These are phyloP conservation scores for Paramecium caudatum DNA, from an alignment of 73 alveolate genomes.

Conservation along the genomic window DNA sequence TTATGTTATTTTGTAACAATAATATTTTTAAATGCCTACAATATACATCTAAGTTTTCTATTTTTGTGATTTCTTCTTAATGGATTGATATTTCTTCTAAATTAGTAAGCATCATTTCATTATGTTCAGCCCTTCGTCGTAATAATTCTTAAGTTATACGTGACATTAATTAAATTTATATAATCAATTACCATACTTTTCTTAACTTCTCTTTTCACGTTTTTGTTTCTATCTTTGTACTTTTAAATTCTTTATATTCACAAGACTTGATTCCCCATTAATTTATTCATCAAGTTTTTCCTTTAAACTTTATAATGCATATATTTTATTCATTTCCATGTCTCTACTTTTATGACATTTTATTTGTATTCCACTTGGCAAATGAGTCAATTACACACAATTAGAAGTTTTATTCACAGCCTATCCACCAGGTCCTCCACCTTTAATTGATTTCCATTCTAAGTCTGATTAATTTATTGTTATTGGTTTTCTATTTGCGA, in stretches of 20 bases:
- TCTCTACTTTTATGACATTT: constrained; percentile 23
- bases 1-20: constrained; percentile 97
- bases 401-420: constrained; percentile 36
- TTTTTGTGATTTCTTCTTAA: constrained; percentile 90
- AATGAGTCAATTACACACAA: constrained; percentile 16
- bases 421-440: constrained; percentile 35
- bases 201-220: constrained; percentile 17
- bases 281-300: constrained; percentile 51
- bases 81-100: constrained; percentile 98
- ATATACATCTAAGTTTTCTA: constrained; percentile 90
- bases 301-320: constrained; percentile 29
- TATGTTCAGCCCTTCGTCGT: constrained; percentile 98
- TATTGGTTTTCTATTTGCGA: background rate
- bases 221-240: background rate
- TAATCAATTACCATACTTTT: constrained; percentile 26
- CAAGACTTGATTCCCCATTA: background rate
- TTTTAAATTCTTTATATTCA: background rate
- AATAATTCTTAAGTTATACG: constrained; percentile 91
- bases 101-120: constrained; percentile 97
- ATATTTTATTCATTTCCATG: background rate
- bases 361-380: background rate
- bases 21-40: constrained; percentile 95
- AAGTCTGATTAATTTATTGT: background rate
- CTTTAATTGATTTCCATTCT: constrained; percentile 4
- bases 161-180: constrained; percentile 56